Base-by-base conservation (phyloP, 2,329 filamentous ascomycete genomes). In the Penicillium sp. region DNA sequence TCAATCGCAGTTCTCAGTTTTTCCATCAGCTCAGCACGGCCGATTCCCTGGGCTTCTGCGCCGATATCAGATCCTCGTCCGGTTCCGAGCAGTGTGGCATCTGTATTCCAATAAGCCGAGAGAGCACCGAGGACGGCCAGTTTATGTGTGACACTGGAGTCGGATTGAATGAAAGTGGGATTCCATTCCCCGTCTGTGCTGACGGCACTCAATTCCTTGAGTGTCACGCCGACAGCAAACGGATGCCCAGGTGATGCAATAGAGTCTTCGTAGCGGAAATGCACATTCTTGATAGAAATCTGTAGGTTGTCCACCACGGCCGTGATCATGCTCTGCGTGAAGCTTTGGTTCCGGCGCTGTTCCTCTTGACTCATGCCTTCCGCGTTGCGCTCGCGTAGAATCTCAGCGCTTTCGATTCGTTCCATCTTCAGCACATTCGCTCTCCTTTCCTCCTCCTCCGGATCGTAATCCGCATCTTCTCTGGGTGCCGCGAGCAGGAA, bases 241-340 rank as follows among this genome's bases (percentile, higher is more conserved):
- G 95, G 93, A 71, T 99, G 94, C 1, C 91, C 92, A 0, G 93
- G 92, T 10, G 92, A 90, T 21, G 94, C 95, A 66, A 99, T 91
- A 15, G 93, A 92, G 75, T 99, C 94, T 75, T 99, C 94, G 75
- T 99, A 99, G 65, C 94, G 90, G 60, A 99, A 85, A 72, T 99
- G 94, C 57, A 99, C 96, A 71, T 97, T 99, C 80, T 96, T 97
- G 74, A 99, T 87, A 25, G 89, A 94, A 65, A 99, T 90, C 74
- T 99, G 94, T 39, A 99, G 81, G 68, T 99, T 99, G 80, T 99
- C 94, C 69, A 97, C 91, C 68, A 99, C 96, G 65, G 96, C 96
- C 37, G 93, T 96, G 46, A 93, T 87, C 63, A 99, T 76, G 71
- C 92, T 97, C 65, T 96, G 88, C 4, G 92, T 97, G 69, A 99